Base-by-base conservation (phyloP, 352 stramenopile genomes). In the Pelagophyceae sp. region DNA sequence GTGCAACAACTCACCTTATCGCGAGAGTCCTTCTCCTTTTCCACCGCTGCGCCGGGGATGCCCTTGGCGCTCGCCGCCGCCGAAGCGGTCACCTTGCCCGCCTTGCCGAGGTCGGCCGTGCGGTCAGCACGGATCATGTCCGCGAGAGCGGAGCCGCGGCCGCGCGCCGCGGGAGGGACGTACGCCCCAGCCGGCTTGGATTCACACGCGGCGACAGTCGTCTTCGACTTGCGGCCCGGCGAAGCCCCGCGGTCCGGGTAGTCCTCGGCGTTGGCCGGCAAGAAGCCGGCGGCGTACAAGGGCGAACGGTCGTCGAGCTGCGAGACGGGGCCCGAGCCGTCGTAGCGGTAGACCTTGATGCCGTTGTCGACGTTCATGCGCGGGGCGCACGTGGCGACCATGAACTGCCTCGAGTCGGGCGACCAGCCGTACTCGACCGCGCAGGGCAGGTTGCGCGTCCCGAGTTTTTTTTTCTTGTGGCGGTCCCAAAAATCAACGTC, bases 351-450 rank as follows among this genome's bases (percentile, higher is more conserved):
- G 2, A 98, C 78, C 81, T 95, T 93, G 35, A 98, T 92, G 71
- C 93, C 93, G 83, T 99, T 99, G 83, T 99, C 95, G 17, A 99
- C 95, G 86, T 97, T 97, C 87, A 99, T 95, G 61, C 95, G 90
- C n/a, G 96, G 96, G 77, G 95, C 97, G 29, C 93, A 97, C 31
- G 95, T 98, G 29, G 91, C 93, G 51, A 94, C 97, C 51, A 95
- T 82, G 79, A 99, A 98, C 83, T 94, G 96, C 61, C 93, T 87
- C 60, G 89, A 95, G 82, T 98, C 93, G 0, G 96, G 94, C 29
- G 90, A 96, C 96, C 96, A 99, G 29, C 85, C 85, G 78, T 91
- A 92, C 60, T 84, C 83, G 20, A 92, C 87, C 20, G 86, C 84
- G 33, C 82, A 85, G 80, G 79, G 64, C 60, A 78, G 79, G 1